Evolutionary conservation across 106 monocot species (phyloP).

Genomic region (Dendrobium nobile): DNA sequence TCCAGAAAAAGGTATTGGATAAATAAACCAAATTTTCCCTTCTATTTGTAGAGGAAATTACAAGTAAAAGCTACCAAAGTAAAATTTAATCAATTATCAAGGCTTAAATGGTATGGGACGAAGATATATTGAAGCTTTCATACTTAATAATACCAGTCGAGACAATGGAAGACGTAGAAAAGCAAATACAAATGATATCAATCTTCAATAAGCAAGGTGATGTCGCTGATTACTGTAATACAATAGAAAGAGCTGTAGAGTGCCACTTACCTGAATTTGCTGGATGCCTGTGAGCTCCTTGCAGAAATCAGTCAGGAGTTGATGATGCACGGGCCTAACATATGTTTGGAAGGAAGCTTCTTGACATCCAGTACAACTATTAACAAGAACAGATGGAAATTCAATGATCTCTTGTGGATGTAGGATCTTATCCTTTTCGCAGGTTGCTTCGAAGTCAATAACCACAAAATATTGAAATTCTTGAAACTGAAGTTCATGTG

Average conservation of each 20-base stretch:
- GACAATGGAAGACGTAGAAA: not conserved
- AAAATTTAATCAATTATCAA: not conserved
- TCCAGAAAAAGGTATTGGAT: not conserved
- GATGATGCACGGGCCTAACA: slow-evolving; percentile 71
- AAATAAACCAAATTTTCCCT: not conserved
- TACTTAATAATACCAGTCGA: not conserved
- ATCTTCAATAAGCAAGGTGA: not conserved
- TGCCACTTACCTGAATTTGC: slow-evolving; percentile 58
- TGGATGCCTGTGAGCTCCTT: slow-evolving; percentile 95
- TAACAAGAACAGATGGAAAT: slow-evolving; percentile 91
- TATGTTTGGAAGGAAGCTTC: slow-evolving; percentile 93
- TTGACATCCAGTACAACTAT: slow-evolving; percentile 74
- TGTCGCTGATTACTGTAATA: not conserved
- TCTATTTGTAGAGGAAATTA: not conserved
- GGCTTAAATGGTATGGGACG: not conserved
- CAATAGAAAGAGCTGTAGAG: slow-evolving; percentile 1
- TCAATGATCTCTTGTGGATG: slow-evolving; percentile 95
- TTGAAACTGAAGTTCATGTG: slow-evolving; percentile 52
- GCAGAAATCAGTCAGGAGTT: slow-evolving; percentile 88
- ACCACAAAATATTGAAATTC: slow-evolving; percentile 98
- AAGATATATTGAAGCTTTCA: not conserved
- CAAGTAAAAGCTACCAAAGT: not conserved
- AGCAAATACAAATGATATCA: not conserved
- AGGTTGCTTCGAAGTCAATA: slow-evolving; percentile 96
- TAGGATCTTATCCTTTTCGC: slow-evolving; percentile 73